A percentile compares a stretch with the other conserved stretches of the same genome.
Conservation (phyloP, 306 rosid species). For the Prunus kanzakura region DNA sequence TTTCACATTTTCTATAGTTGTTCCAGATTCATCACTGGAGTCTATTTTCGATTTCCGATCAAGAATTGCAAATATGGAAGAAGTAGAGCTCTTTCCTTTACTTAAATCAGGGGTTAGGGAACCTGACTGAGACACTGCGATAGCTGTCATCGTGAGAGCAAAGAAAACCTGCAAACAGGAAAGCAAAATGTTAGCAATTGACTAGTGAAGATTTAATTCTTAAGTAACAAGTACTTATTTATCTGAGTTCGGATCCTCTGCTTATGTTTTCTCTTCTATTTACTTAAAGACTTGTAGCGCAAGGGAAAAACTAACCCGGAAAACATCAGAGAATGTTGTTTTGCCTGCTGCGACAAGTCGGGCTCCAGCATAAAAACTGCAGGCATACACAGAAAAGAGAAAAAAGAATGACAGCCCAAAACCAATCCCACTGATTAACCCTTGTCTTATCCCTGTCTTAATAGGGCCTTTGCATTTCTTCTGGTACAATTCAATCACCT, state of each 20-base stretch:
- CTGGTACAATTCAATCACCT: slow-evolving; percentile 54
- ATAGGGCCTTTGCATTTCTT: slow-evolving; percentile 57
- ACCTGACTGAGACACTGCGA: slow-evolving; percentile 37
- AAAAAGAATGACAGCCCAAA: slow-evolving; percentile 54
- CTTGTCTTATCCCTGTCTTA: slow-evolving; percentile 44
- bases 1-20: slow-evolving; percentile 27
- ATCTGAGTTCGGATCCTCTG: not conserved
- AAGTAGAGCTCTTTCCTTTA: slow-evolving; percentile 37
- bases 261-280: not conserved
- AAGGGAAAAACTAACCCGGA: slow-evolving; percentile 30
- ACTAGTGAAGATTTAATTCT: not conserved
- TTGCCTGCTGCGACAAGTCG: slow-evolving; percentile 45
- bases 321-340: slow-evolving; percentile 49
- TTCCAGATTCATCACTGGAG: slow-evolving; percentile 35
- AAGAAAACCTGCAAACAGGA: slow-evolving; percentile 42
- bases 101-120: slow-evolving; percentile 37
- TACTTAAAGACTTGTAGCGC: not conserved
- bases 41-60: slow-evolving; percentile 39
- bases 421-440: slow-evolving; percentile 49
- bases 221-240: not conserved
- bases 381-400: slow-evolving; percentile 47
- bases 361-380: slow-evolving; percentile 58
- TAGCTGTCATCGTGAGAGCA: slow-evolving; percentile 40
- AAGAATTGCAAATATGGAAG: slow-evolving; percentile 37
- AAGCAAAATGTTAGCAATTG: not conserved